Evolutionary conservation across 495 filamentous ascomycete genomes (phyloP).

Genomic region (Podospora fimiseda): DNA sequence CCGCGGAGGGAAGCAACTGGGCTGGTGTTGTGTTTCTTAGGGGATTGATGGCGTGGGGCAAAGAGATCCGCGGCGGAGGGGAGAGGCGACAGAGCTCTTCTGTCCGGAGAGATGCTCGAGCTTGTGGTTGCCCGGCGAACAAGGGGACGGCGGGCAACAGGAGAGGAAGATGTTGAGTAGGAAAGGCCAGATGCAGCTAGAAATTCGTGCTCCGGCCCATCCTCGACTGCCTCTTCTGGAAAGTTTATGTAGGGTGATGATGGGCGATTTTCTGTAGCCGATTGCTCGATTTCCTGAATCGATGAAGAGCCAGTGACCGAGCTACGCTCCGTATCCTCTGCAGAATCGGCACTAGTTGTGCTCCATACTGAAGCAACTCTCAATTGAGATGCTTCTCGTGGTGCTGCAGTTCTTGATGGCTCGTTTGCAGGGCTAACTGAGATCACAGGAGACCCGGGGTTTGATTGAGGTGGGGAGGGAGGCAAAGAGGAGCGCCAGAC

Average conservation of each 20-base stretch:
- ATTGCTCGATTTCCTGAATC: slow-evolving; percentile 8
- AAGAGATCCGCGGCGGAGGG: slow-evolving; percentile 61
- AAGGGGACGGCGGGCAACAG: slow-evolving; percentile 8
- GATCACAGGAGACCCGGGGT: slow-evolving; percentile 34
- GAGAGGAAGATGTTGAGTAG: not conserved
- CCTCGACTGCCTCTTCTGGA: slow-evolving; percentile 10
- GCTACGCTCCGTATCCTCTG: slow-evolving; percentile 3
- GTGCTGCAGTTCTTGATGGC: slow-evolving; percentile 19
- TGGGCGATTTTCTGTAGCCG: slow-evolving; percentile 4
- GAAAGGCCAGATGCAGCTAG: slow-evolving; percentile 3
- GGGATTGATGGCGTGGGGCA: slow-evolving; percentile 33
- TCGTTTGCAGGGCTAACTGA: slow-evolving; percentile 14
- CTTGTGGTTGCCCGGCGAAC: slow-evolving; percentile 28
- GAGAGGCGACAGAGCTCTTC: slow-evolving; percentile 63
- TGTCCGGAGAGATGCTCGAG: slow-evolving; percentile 42
- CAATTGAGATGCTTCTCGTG: slow-evolving; percentile 24
- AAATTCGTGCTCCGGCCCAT: not conserved
- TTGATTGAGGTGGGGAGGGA: slow-evolving; percentile 43
- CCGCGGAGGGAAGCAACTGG: slow-evolving; percentile 39
- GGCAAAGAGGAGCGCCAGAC: slow-evolving; percentile 48
- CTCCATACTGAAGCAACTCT: slow-evolving; percentile 19
- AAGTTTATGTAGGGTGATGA: not conserved
- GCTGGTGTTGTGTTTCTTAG: not conserved
- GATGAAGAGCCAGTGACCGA: slow-evolving; percentile 10
- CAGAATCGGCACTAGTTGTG: slow-evolving; percentile 6